Base-by-base conservation (phyloP, 148 eudicot genomes). In the Arbutus unedo region DNA sequence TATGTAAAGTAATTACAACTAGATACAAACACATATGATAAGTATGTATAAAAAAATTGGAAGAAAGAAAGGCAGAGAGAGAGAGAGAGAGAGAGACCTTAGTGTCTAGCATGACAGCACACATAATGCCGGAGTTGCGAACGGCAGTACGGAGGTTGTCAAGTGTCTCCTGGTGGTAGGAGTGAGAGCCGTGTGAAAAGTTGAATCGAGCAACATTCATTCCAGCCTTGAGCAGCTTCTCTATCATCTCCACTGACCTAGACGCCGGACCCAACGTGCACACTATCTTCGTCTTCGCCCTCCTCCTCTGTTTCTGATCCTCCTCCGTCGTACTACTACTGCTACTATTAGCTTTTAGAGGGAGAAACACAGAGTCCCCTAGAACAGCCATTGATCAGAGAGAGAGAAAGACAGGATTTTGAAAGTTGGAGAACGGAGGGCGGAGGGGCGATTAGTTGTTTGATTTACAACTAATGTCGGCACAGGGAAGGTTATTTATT, bases 231-330 rank as follows among this genome's bases (percentile, higher is more conserved):
- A 82, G 19, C 16, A 82, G 74, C 74, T 51, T 82, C 84, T 82
- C 84, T 5, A 82, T 59, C 84, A 82, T 82, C 80, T 75, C 74
- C 59, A 82, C 84, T 9, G 84, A 82, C 60, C 84, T 82, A 2
- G 80, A 75, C 4, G 80, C 79, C 4, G 84, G 84, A 6, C 84
- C 84, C n/a, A 82, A 10, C 14, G 84, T 82, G 60, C 84, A 82
- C 51, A 82, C 84, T 25, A 82, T 82, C 84, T 82, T 82, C 13
- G 84, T 82, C 50, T 82, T 82, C 7, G 84, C 74, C 84, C 80
- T 82, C 79, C 47, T 47, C 68, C 18, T 23, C 77, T 19, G 44
- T 49, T 49, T 21, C n/a, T 70, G 19, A 13, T 67, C 45, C 10
- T 38, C 74, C 49, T 70, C 74, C 74, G n/a, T 19, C n/a, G 47